Conservation (phyloP, 228 moss, liverwort and hornwort genomes). For the Sphagnum magellanicum region DNA sequence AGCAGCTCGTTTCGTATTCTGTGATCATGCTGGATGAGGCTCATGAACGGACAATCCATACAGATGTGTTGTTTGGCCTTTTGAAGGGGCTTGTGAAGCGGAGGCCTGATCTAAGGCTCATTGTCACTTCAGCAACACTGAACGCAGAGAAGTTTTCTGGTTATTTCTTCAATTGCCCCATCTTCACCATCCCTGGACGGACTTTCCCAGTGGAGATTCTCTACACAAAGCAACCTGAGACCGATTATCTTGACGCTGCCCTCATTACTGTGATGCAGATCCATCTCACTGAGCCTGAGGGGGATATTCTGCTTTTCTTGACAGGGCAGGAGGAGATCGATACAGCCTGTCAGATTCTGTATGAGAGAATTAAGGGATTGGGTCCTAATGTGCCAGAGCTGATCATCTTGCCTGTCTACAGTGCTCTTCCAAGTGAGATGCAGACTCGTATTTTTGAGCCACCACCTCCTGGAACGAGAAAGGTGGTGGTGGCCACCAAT, state of each 20-base stretch:
- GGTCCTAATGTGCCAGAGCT: conserved; percentile 93
- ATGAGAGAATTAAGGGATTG: conserved; percentile 89
- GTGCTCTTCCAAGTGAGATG: conserved; percentile 98
- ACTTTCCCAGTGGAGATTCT: conserved; percentile 82
- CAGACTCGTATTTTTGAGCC: conserved; percentile 98
- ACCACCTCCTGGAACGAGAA: conserved; percentile 89
- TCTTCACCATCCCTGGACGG: conserved; percentile 93
- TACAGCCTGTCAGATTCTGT: conserved; percentile 88
- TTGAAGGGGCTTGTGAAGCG: conserved; percentile 78
- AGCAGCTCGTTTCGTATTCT: conserved; percentile 74
- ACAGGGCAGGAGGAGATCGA: conserved; percentile 99
- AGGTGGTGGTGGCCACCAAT: conserved; percentile 94
- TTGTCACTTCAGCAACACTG: conserved; percentile 93
- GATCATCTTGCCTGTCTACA: conserved; percentile 91
- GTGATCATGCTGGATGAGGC: conserved; percentile 98
- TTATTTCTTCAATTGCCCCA: conserved; percentile 96
- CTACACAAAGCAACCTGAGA: conserved; percentile 83
- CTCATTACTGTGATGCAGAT: conserved; percentile 96
- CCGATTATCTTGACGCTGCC: conserved; percentile 94
- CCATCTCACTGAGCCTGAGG: conserved; percentile 94
- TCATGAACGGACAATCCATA: conserved; percentile 89
- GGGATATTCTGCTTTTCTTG: conserved; percentile 80
- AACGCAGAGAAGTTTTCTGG: conserved; percentile 96
- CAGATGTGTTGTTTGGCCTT: conserved; percentile 92
- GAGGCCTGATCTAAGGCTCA: conserved; percentile 85